Percentiles rank a stretch among this genome's conserved stretches.
These are phyloP conservation scores for Capronia americana DNA, from an alignment of 2,329 filamentous ascomycete genomes.

Conservation along the genomic window DNA sequence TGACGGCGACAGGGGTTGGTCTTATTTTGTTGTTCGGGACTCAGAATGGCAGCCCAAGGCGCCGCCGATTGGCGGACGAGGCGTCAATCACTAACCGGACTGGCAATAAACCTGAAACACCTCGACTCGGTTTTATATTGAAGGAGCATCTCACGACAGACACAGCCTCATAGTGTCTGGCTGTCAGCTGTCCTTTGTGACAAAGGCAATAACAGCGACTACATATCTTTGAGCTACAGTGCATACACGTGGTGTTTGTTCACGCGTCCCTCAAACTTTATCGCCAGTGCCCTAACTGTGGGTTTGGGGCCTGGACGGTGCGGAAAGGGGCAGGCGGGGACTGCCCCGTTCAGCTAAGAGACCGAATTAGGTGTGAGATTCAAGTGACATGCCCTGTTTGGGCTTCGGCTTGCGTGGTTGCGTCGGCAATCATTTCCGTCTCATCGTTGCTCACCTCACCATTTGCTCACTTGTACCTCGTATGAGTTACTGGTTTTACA, in stretches of 20 bases:
- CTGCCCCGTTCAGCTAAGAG: neutral
- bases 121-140: slow-evolving; percentile 1
- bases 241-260: neutral
- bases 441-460: neutral
- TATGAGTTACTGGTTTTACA: too few species aligned
- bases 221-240: neutral
- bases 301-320: neutral
- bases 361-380: neutral
- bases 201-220: neutral
- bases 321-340: neutral
- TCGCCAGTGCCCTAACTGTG: neutral
- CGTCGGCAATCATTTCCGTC: slow-evolving; percentile 3
- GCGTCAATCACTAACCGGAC: slow-evolving; percentile 12
- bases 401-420: neutral
- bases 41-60: slow-evolving; percentile 29
- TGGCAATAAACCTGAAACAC: slow-evolving; percentile 32
- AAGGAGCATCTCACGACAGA: slow-evolving; percentile 16
- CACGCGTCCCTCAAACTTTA: neutral
- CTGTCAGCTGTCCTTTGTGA: neutral
- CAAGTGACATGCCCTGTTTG: neutral
- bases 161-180: slow-evolving; percentile 10
- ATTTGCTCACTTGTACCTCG: neutral
- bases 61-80: slow-evolving; percentile 28
- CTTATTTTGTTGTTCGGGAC: slow-evolving; percentile 24
- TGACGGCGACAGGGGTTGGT: slow-evolving; percentile 18